Conservation (phyloP, 495 filamentous ascomycete genomes). For the Pseudomonodictys pantanalensis region DNA sequence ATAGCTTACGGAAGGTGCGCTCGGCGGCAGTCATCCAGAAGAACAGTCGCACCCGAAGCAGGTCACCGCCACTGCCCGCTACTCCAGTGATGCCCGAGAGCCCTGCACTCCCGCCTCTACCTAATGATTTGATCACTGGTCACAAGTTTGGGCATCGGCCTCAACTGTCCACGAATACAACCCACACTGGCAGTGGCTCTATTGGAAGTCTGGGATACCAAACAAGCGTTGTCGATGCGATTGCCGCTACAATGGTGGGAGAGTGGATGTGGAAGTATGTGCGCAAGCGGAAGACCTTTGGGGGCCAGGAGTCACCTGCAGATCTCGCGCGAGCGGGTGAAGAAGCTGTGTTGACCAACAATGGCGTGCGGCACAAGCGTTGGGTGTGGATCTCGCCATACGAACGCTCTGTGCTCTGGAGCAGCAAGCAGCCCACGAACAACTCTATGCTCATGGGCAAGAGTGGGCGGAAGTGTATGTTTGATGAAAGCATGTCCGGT, state of each 20-base stretch:
- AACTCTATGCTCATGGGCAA: conserved; percentile 89
- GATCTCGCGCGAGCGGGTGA: conserved; percentile 48
- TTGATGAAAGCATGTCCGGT: neutral
- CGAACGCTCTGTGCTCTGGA: conserved; percentile 95
- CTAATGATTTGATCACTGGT: conserved; percentile 64
- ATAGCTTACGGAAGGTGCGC: conserved; percentile 70
- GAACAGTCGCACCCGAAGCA: conserved; percentile 33
- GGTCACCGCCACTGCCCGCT: conserved; percentile 34
- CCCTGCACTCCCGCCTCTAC: conserved; percentile 69
- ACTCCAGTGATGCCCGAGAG: conserved; percentile 44
- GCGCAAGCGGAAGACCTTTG: conserved; percentile 86
- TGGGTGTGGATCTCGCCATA: conserved; percentile 99
- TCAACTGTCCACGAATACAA: conserved; percentile 56
- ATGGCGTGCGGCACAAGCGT: conserved; percentile 77
- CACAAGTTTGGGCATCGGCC: conserved; percentile 47
- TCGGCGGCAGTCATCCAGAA: conserved; percentile 72
- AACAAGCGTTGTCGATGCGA: conserved; percentile 90
- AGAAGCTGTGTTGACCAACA: conserved; percentile 54
- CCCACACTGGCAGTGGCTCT: conserved; percentile 47
- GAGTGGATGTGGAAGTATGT: conserved; percentile 99
- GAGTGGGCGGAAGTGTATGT: conserved; percentile 90
- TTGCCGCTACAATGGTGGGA: conserved; percentile 97
- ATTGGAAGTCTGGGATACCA: conserved; percentile 61
- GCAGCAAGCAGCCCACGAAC: conserved; percentile 90
- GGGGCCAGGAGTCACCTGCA: conserved; percentile 64